Evolutionary conservation across 805 yeast species (phyloP), one percentile per base, ranked within the genome.

Genomic region (Zygosaccharomyces bailii): DNA sequence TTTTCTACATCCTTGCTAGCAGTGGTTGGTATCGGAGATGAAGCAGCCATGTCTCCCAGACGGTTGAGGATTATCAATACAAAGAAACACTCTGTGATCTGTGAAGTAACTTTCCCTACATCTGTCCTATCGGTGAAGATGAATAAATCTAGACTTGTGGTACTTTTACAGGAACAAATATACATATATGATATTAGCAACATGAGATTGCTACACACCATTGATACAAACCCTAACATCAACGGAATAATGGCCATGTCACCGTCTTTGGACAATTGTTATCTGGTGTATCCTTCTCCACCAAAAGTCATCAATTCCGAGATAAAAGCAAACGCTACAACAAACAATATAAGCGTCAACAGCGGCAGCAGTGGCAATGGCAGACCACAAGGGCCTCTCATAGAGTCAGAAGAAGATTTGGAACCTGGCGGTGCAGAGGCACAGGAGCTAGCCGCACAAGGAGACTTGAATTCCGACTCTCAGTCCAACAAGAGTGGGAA

Each of bases 41-140:
- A 77, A 46, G 77, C 83, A 2, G 64, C 73, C 3, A 72, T 79
- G 56, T 79, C 87, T 6, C 95, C 96, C n/a, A 73, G 96, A 48
- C 79, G 89, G 52, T 73, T 91, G 48, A 81, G 82, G 58, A 81
- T 91, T 43, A 72, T 90, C 45, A 93, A 93, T 67, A 86, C 96
- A 1, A 87, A 86, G 61, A 69, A 65, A 50, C 65, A 68, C 45
- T 61, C 77, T 0, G 67, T 72, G 0, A 84, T 85, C 10, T 85
- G 93, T 61, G 91, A 84, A 60, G 70, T 85, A 44, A 74, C 84
- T 0, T 85, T 84, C 54, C 84, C 87, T 1, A 72, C 83, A 3
- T 63, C 76, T 4, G 80, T 85, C 1, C 57, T 80, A 23, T 74
- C 77, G 33, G 79, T 84, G 25, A 78, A 76, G 59, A 68, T 85